Evolutionary conservation across 805 yeast species (phyloP), one percentile per base, ranked within the genome.

Genomic region (Candida namnaoensis): DNA sequence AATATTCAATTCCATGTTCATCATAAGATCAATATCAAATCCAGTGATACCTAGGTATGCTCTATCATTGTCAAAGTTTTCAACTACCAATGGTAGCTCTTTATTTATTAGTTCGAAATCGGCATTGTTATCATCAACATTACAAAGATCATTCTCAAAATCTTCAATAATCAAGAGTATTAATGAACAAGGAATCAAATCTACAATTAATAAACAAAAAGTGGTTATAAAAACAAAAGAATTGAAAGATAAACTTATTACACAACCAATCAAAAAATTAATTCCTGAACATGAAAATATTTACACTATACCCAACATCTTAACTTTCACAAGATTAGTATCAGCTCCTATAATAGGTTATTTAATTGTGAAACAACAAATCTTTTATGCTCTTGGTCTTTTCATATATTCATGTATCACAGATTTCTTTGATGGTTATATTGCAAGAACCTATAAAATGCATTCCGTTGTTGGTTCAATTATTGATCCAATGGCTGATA

Each of bases 401-500:
- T 91, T 93, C 60, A 69, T 78, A 0, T 88, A 88, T 53, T 88
- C 97, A 0, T 83, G 97, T 48, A 58, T 88, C 5, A 91, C 99
- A 0, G 99, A 93, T 59, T 82, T 86, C 47, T 63, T 90, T 23
- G 99, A 93, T 60, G 99, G 99, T 0, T 85, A 64, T 54, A 77
- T 95, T 47, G 99, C 99, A 5, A 70, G 99, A 42, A 74, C 64
- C 45, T 91, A 62, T 66, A 79, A 87, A 42, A 67, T 83, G 72
- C 74, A 78, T 52, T 80, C 96, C 1, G 81, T 85, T 1, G 74
- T 88, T 7, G 99, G 99, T 0, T 82, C 96, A 0, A 80, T 93
- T 13, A 67, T 95, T 32, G 99, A 93, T 54, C 99, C 99, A 0
- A 71, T 88, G 65, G 99, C 99, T 0, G 99, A 93, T 58, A 93